These are phyloP conservation scores for Tylopilus sp. DNA, from an alignment of 768 basidiomycete genomes.

Conservation along the genomic window DNA sequence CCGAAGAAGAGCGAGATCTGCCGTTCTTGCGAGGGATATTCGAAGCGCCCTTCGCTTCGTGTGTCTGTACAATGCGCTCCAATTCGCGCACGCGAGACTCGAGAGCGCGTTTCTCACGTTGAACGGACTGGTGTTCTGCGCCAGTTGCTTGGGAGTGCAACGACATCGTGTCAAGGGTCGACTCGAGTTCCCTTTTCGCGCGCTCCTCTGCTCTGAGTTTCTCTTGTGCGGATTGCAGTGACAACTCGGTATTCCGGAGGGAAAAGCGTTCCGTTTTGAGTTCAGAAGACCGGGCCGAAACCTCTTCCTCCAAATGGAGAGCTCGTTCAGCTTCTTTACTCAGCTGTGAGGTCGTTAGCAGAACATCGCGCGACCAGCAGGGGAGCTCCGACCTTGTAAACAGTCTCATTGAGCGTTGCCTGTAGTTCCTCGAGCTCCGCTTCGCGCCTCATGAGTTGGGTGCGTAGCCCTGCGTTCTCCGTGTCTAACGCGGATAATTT, in stretches of 20 bases:
- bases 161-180: slow-evolving; percentile 52
- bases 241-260: slow-evolving; percentile 49
- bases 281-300: slow-evolving; percentile 49
- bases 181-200: slow-evolving; percentile 52
- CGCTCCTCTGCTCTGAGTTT: slow-evolving; percentile 50
- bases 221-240: slow-evolving; percentile 46
- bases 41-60: slow-evolving; percentile 32
- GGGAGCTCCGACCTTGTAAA: slow-evolving; percentile 32
- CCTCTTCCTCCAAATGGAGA: slow-evolving; percentile 50
- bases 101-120: slow-evolving; percentile 55
- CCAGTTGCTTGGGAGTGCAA: slow-evolving; percentile 48
- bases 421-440: slow-evolving; percentile 35
- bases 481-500: slow-evolving; percentile 28
- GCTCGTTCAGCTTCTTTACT: slow-evolving; percentile 54
- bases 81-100: slow-evolving; percentile 60
- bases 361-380: background rate
- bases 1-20: slow-evolving; percentile 58
- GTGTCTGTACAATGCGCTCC: slow-evolving; percentile 39
- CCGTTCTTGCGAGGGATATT: slow-evolving; percentile 34
- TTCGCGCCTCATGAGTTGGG: slow-evolving; percentile 35
- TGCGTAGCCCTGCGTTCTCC: slow-evolving; percentile 32
- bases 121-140: slow-evolving; percentile 42
- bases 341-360: slow-evolving; percentile 39
- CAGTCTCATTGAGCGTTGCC: slow-evolving; percentile 32
- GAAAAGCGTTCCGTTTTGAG: slow-evolving; percentile 52